These are phyloP conservation scores for Cucurbitaria berberidis DNA, from an alignment of 2,329 filamentous ascomycete genomes.

Conservation along the genomic window DNA sequence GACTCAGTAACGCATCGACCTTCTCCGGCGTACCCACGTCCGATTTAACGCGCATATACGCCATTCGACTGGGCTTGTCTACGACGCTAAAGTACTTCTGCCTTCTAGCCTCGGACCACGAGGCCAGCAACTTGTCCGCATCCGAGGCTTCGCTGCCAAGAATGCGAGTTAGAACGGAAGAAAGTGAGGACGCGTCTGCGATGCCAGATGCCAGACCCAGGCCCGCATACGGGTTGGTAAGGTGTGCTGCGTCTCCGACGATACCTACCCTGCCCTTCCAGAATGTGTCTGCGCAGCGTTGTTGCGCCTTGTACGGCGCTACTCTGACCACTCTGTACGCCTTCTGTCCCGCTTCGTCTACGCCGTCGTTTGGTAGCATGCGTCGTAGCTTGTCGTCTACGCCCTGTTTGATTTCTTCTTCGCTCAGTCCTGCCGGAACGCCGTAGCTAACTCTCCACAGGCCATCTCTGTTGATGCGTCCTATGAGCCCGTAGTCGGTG, in stretches of 20 bases:
- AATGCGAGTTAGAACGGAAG: conserved; percentile 34
- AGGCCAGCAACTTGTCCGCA: conserved; percentile 36
- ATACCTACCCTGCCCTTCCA: conserved; percentile 43
- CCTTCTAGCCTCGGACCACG: conserved; percentile 44
- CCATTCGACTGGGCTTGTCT: conserved; percentile 40
- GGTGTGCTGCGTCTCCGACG: conserved; percentile 51
- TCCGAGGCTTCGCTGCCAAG: conserved; percentile 21
- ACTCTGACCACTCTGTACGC: conserved; percentile 43
- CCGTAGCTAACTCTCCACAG: conserved; percentile 54
- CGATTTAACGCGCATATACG: conserved; percentile 34
- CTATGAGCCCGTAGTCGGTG: conserved; percentile 48
- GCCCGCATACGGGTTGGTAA: conserved; percentile 49
- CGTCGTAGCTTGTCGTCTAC: conserved; percentile 36
- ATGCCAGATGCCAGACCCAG: conserved; percentile 45
- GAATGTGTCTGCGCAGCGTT: conserved; percentile 44
- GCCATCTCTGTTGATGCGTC: conserved; percentile 40
- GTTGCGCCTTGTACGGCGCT: conserved; percentile 52
- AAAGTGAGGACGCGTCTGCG: conserved; percentile 42
- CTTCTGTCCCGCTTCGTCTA: conserved; percentile 16
- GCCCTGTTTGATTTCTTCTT: conserved; percentile 35
- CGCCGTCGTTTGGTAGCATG: conserved; percentile 39
- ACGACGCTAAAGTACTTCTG: conserved; percentile 46
- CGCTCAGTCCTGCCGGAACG: conserved; percentile 36
- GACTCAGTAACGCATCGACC: conserved; percentile 25
- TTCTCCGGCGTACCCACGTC: conserved; percentile 37